Conservation (phyloP, 2,329 filamentous ascomycete species). For the Orbilia brochopaga region DNA sequence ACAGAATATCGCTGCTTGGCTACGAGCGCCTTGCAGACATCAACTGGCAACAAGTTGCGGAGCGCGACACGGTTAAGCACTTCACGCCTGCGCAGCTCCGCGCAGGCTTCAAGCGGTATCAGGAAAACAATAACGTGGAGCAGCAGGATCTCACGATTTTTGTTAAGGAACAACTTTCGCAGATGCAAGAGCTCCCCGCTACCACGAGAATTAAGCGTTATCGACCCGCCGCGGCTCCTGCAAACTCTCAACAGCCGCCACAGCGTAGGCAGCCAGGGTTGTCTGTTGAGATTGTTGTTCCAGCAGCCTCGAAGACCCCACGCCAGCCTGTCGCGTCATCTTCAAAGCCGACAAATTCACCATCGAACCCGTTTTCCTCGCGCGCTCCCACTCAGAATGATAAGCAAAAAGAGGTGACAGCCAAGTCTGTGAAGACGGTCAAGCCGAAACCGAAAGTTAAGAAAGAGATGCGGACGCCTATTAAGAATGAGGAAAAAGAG, state of each 20-base stretch:
- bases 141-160: conserved; percentile 36
- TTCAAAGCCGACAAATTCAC: conserved; percentile 23
- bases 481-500: conserved; percentile 1
- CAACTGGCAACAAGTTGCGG: conserved; percentile 40
- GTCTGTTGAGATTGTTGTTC: not conserved
- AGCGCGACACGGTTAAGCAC: conserved; percentile 26
- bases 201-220: conserved; percentile 25
- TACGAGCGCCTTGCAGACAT: conserved; percentile 29
- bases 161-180: conserved; percentile 13
- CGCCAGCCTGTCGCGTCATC: not conserved
- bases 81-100: conserved; percentile 39
- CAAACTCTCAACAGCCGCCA: not conserved
- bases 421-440: too few species aligned
- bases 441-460: too few species aligned
- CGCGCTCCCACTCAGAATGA: not conserved
- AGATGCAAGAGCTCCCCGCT: conserved; percentile 23
- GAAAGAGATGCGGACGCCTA: too few species aligned
- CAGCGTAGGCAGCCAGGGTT: not conserved
- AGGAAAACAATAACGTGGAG: conserved; percentile 21
- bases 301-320: not conserved
- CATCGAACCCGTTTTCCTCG: conserved; percentile 23
- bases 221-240: not conserved
- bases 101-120: conserved; percentile 31
- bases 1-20: conserved; percentile 30
- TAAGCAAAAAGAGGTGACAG: too few species aligned